Base-by-base conservation (phyloP, 306 rosid genomes). In the Arachis stenosperma region DNA sequence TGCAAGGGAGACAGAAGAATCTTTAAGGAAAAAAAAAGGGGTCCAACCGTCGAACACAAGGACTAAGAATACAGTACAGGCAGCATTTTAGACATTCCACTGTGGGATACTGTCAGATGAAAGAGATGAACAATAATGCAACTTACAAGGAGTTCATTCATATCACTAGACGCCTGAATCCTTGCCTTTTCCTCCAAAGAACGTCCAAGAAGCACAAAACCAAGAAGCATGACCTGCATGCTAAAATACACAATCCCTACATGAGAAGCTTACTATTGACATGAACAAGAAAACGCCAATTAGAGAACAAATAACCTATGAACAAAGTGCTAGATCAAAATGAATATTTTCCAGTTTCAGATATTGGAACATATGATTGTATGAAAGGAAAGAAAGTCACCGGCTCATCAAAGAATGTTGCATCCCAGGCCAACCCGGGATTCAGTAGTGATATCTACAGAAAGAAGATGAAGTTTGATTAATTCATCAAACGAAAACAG, bases 141-240 rank as follows among this genome's bases (percentile, higher is more conserved):
- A 86, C 92, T 85, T 83, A 91, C 99, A 69, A 94, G 82, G 62
- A 94, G 95, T 83, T 91, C 99, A 80, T 91, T 94, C 99, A 94
- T 94, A 83, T 94, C 95, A 77, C 99, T 94, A 12, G 97, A 94
- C 43, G 99, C 99, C 70, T 78, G 95, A 79, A 87, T 85, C 84
- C 99, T 91, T 3, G 96, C 97, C 75, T 81, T 89, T 80, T 94
- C 99, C 82, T 94, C 99, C 69, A 94, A 81, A 65, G 99, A 89
- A 67, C 99, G 97, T 79, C 99, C 99, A 59, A 91, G 89, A 71
- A 94, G 99, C 80, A 94, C 99, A 61, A 94, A 89, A 81, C 97
- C 99, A 83, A 94, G 97, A 89, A 94, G 98, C 98, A 94, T 94
- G 88, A 94, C 97, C 98, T 94, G 98, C 96, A 89, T 80, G 70